Conservation (phyloP, 805 yeast genomes). For the Wickerhamomyces hampshirensis region DNA sequence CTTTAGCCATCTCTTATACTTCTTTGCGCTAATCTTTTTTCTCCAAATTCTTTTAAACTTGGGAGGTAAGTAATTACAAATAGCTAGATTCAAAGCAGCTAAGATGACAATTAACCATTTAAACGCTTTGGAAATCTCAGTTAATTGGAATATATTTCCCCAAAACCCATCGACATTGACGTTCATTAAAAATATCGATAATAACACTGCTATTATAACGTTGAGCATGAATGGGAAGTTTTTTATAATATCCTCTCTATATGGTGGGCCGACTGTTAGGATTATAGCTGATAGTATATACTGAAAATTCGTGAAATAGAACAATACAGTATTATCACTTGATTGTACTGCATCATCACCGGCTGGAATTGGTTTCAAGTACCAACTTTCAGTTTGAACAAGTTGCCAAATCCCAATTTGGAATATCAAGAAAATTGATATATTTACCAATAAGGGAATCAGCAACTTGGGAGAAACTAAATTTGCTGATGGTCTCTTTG, state of each 20-base stretch:
- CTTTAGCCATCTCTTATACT: slow-evolving; percentile 29
- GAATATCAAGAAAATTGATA: slow-evolving; percentile 54
- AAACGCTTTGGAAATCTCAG: slow-evolving; percentile 48
- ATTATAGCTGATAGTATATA: slow-evolving; percentile 80
- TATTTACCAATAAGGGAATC: slow-evolving; percentile 77
- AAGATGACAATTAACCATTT: slow-evolving; percentile 44
- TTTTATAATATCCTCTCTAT: slow-evolving; percentile 66
- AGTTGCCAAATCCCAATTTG: slow-evolving; percentile 66
- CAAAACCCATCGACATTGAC: slow-evolving; percentile 46
- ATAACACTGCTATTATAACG: slow-evolving; percentile 40
- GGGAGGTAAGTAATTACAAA: slow-evolving; percentile 29
- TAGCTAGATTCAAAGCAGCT: slow-evolving; percentile 45
- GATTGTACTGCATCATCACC: slow-evolving; percentile 78
- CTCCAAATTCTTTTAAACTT: slow-evolving; percentile 28
- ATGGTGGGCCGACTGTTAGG: slow-evolving; percentile 92
- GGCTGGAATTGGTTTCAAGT: slow-evolving; percentile 73
- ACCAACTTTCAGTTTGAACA: slow-evolving; percentile 66
- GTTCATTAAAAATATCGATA: slow-evolving; percentile 53
- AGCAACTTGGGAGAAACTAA: slow-evolving; percentile 84
- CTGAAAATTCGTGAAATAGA: slow-evolving; percentile 80
- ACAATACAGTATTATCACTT: slow-evolving; percentile 85
- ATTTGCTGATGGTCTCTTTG: slow-evolving; percentile 90
- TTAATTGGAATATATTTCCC: slow-evolving; percentile 73
- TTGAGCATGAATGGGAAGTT: slow-evolving; percentile 71
- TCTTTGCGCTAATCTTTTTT: slow-evolving; percentile 34